Base-by-base conservation (phyloP, 495 filamentous ascomycete species). In the Podospora didyma region DNA sequence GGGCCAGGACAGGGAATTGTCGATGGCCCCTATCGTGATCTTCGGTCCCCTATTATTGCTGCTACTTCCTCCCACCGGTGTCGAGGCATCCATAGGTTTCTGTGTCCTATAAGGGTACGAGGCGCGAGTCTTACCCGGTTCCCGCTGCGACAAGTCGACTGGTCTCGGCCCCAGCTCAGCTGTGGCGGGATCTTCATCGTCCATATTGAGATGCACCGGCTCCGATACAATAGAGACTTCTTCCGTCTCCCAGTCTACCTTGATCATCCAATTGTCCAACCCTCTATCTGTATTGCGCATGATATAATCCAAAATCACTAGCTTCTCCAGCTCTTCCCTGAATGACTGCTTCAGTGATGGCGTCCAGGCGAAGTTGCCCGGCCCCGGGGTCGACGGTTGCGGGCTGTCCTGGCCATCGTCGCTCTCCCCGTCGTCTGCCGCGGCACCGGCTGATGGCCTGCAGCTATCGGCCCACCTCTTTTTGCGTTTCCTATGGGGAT, bases 261-360 rank as follows among this genome's bases (percentile, higher is more conserved):
- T 93, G 62, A 99, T 90, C 94, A 99, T 99, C 94, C 94, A 99
- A 58, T 99, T 99, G 70, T 99, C 94, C 57, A 97, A 75, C 11
- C 94, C 94, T 72, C 94, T 82, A 69, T 99, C 94, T 3, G 94
- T 99, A 66, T 99, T 99, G 21, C 94, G 85, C 94, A 99, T 99
- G 49, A 99, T 96, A 62, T 99, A 99, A 72, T 99, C 94, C 64
- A 99, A 68, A 62, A 99, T 95, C 12, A 99, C 94, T 11, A 99
- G 78, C 72, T 97, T 99, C 72, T 99, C 94, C 35, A 99, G 77
- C 72, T 97, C 88, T 65, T 97, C 95, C 9, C 94, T 78, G 72
- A 99, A 97, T 0, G 88, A 85, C 71, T 96, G 90, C 65, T 97
- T 94, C 20, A 97, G 67, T 16, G 80, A 70, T 20, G 95, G 90